Percentiles rank a stretch among this genome's conserved stretches.
Evolutionary conservation across 768 basidiomycete genomes (phyloP).

Genomic region (Lentinula lateritia): DNA sequence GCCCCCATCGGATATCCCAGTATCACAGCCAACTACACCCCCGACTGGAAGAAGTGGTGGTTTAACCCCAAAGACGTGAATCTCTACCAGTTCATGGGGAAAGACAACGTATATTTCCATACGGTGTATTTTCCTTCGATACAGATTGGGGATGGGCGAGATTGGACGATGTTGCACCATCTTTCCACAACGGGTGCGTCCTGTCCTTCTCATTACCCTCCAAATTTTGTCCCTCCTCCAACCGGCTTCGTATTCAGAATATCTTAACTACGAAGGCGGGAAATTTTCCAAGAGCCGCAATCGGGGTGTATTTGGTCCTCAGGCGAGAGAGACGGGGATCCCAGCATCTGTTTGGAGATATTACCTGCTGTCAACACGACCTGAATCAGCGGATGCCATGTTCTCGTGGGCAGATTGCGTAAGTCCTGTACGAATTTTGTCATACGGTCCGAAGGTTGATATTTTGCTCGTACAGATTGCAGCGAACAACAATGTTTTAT

Average conservation of each 20-base stretch:
- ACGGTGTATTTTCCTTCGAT: constrained; percentile 92
- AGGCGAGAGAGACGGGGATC: constrained; percentile 89
- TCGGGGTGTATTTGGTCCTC: constrained; percentile 94
- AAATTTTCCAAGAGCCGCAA: constrained; percentile 99
- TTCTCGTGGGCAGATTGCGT: constrained; percentile 97
- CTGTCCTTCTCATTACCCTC: no score
- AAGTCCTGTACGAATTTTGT: constrained; percentile 20
- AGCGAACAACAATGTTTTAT: constrained; percentile 86
- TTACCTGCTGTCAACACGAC: constrained; percentile 87
- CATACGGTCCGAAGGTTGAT: neutral
- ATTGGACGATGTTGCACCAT: constrained; percentile 94
- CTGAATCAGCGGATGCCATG: constrained; percentile 91
- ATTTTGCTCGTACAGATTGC: constrained; percentile 49
- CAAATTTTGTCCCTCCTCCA: no score
- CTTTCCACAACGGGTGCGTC: constrained; percentile 86
- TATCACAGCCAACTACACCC: constrained; percentile 92
- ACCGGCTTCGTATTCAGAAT: constrained; percentile 48
- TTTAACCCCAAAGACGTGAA: constrained; percentile 83
- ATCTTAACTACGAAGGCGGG: constrained; percentile 95
- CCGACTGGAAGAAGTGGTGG: constrained; percentile 98
- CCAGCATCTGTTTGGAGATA: constrained; percentile 96
- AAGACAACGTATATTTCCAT: constrained; percentile 99
- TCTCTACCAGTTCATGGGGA: constrained; percentile 99
- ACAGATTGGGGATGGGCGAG: constrained; percentile 80
- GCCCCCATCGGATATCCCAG: constrained; percentile 96